Conservation (phyloP, 192 early-diverging fungal genomes). For the Neocallimastix lanati region DNA sequence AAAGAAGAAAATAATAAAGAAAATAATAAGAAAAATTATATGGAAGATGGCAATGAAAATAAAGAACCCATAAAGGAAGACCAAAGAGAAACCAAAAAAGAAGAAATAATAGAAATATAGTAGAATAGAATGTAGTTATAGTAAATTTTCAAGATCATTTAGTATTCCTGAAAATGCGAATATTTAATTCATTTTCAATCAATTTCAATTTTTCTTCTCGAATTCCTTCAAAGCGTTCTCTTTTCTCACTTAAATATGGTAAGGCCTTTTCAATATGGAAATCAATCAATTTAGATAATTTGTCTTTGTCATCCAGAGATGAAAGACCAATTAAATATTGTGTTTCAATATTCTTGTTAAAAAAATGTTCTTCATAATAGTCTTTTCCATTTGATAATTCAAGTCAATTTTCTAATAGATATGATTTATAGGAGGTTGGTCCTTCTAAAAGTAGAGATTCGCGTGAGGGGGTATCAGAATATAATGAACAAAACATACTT, state of each 20-base stretch:
- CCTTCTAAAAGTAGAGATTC: background rate
- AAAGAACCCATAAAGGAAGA: too few relatives aligned
- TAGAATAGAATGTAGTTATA: too few relatives aligned
- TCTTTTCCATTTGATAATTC: background rate
- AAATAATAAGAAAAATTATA: too few relatives aligned
- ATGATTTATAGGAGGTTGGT: background rate
- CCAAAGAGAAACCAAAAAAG: too few relatives aligned
- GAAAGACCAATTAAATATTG: background rate
- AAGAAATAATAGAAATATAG: too few relatives aligned
- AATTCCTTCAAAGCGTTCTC: background rate
- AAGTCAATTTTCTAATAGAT: background rate
- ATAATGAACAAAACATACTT: background rate
- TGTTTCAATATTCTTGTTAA: background rate
- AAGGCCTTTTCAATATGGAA: background rate
- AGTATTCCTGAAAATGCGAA: too few relatives aligned
- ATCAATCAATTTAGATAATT: background rate
- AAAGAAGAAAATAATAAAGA: too few relatives aligned
- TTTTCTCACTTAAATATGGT: background rate
- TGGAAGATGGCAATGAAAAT: too few relatives aligned
- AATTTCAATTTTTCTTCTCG: background rate
- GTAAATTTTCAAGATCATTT: too few relatives aligned
- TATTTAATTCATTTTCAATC: background rate
- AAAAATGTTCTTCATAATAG: background rate
- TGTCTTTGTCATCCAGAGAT: background rate
- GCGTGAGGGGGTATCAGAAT: background rate